These are phyloP conservation scores for Hyaloscypha bicolor DNA, from an alignment of 495 filamentous ascomycete species.

Conservation along the genomic window DNA sequence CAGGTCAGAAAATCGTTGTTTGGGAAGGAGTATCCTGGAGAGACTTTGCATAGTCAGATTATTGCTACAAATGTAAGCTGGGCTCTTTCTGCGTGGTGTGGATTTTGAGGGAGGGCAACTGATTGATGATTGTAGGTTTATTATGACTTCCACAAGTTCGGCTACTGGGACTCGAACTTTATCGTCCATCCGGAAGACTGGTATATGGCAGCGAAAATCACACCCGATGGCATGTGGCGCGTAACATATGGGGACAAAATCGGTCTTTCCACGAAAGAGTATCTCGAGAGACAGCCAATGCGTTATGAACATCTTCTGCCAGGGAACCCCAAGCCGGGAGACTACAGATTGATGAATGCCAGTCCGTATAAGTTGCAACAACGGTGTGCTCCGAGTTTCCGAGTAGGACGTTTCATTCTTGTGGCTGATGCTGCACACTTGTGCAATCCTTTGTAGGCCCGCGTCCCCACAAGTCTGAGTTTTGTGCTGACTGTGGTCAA, in stretches of 20 bases:
- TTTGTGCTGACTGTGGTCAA: neutral
- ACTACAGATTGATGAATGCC: conserved; percentile 57
- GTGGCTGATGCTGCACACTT: conserved; percentile 63
- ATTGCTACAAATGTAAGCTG: conserved; percentile 61
- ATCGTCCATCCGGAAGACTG: conserved; percentile 61
- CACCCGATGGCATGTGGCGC: conserved; percentile 58
- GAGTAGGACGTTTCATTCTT: conserved; percentile 58
- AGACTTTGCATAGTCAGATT: conserved; percentile 60
- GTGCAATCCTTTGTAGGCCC: conserved; percentile 49
- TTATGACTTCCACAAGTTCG: conserved; percentile 57
- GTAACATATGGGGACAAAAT: conserved; percentile 60
- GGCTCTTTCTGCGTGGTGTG: conserved; percentile 25
- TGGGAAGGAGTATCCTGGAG: conserved; percentile 56
- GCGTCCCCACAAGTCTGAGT: no score
- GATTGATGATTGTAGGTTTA: conserved; percentile 61
- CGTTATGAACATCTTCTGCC: conserved; percentile 59
- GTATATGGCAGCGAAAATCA: conserved; percentile 63
- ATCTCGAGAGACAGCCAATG: conserved; percentile 52
- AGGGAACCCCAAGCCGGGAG: conserved; percentile 56
- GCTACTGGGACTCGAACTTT: conserved; percentile 59
- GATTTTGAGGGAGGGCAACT: neutral
- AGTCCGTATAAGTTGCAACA: conserved; percentile 65
- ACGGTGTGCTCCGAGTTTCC: conserved; percentile 56
- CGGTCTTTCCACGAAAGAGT: conserved; percentile 54
- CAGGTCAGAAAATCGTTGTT: conserved; percentile 56